Percentiles rank a stretch among this genome's conserved stretches.
phyloP scores from a whole-genome alignment of 345 rosid genomes.

The Garcia nutans region DNA sequence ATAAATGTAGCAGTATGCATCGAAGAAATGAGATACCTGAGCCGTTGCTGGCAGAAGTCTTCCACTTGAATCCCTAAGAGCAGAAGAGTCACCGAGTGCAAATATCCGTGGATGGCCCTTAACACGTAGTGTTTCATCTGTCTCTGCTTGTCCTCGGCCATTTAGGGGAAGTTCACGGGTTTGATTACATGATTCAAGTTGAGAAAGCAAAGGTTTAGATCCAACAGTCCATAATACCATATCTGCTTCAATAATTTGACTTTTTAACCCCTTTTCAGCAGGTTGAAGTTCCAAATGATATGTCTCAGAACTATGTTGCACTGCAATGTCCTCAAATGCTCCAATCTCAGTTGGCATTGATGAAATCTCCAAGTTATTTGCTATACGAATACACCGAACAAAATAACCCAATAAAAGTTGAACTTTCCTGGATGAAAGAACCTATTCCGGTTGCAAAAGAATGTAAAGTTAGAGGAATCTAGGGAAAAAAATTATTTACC shows the following conservation, averaged over 20 bases:
- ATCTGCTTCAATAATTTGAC: constrained; percentile 71
- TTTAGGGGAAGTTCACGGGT: constrained; percentile 61
- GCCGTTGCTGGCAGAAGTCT: constrained; percentile 88
- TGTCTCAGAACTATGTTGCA: constrained; percentile 36
- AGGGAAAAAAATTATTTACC: background rate
- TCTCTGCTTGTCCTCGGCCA: constrained; percentile 84
- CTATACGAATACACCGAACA: constrained; percentile 50
- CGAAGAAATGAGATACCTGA: constrained; percentile 47
- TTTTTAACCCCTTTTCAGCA: constrained; percentile 64
- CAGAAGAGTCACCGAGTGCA: constrained; percentile 88
- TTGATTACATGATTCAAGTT: constrained; percentile 44
- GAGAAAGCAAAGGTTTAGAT: constrained; percentile 71
- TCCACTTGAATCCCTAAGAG: constrained; percentile 73
- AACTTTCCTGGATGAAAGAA: constrained; percentile 76
- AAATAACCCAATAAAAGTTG: constrained; percentile 71
- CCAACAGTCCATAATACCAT: constrained; percentile 93
- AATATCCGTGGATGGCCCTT: constrained; percentile 94
- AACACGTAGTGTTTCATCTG: constrained; percentile 92
- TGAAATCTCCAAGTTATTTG: constrained; percentile 32
- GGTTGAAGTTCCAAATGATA: constrained; percentile 79
- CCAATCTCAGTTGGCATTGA: constrained; percentile 25
- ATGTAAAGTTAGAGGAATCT: background rate
- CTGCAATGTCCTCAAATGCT: constrained; percentile 12
- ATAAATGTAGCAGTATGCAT: background rate
- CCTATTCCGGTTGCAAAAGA: constrained; percentile 41